Evolutionary conservation across 2,329 filamentous ascomycete genomes (phyloP), one percentile per base, ranked within the genome.

Genomic region (Colletotrichum somersetense): DNA sequence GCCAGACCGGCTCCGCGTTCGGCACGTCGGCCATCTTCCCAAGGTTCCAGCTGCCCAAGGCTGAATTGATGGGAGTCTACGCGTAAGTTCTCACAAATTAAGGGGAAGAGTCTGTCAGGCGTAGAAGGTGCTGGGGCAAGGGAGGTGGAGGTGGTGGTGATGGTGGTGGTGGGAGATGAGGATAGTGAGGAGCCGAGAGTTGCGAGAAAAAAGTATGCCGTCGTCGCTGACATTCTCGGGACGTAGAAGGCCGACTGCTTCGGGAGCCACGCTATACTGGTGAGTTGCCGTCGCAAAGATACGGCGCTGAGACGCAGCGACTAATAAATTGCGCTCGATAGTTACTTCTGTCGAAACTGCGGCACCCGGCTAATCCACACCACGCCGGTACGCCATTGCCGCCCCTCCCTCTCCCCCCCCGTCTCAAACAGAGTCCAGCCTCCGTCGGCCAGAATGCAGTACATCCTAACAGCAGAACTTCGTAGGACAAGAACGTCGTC

Each of bases 11-110:
- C 66, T 91, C 89, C 10, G 90, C 91, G 1, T 93, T 91, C 80
- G 91, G 91, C 38, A 88, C 90, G 42, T 91, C 89, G 46, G 91
- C 91, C 75, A 92, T 92, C 72, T 93, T 92, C 76, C 91, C 91
- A 10, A 84, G 84, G n/a, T 93, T 93, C 72, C 78, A 83, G 12
- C 81, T 93, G 38, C 89, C 90, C 0, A 79, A 80, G 48, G 81
- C 78, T 20, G 83, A 85, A 30, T 73, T 84, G 58, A 76, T 91
- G 74, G 86, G 85, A 69, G 88, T 86, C 74, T 90, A 90, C 75
- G 83, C 82, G 88, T 89, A 77, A 78, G 86, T 84, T n/a, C 23
- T 30, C 40, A 26, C 2, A 52, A 18, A 14, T 16, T 0, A 6
- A 40, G 14, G 7, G 23, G 44, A 4, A 30, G 30, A 26, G n/a